phyloP scores from a whole-genome alignment of 805 yeast species.

The Clavispora carvajalis region DNA sequence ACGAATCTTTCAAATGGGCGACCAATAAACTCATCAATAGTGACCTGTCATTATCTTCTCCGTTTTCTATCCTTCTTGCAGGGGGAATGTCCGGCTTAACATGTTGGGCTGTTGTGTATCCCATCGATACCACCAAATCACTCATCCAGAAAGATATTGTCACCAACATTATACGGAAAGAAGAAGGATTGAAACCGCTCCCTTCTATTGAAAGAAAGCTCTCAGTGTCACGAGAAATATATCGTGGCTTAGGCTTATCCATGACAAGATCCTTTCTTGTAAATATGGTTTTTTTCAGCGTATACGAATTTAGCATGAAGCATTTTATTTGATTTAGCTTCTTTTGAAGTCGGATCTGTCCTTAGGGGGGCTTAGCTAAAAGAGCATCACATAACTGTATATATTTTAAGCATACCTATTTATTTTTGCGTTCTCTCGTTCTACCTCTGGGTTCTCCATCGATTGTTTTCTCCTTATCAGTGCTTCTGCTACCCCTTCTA shows the following conservation, averaged over 20 bases:
- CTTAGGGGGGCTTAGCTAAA: too few species aligned
- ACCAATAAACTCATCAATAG: conserved; percentile 24
- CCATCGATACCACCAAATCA: conserved; percentile 71
- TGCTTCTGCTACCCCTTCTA: conserved; percentile 2
- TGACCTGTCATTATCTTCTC: conserved; percentile 19
- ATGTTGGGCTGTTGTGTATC: conserved; percentile 73
- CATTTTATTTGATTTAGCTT: conserved; percentile 28
- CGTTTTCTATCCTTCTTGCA: conserved; percentile 40
- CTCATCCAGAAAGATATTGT: conserved; percentile 71
- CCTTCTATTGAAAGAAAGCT: conserved; percentile 27
- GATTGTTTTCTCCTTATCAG: conserved; percentile 1
- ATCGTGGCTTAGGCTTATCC: conserved; percentile 75
- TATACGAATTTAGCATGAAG: conserved; percentile 64
- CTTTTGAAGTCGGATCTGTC: too few species aligned
- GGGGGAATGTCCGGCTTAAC: conserved; percentile 79
- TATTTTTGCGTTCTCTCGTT: conserved; percentile 1
- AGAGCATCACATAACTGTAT: too few species aligned
- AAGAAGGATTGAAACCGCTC: conserved; percentile 41
- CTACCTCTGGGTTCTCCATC: neutral
- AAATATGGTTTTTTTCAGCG: conserved; percentile 70
- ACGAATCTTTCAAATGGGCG: conserved; percentile 64
- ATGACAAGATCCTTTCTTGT: conserved; percentile 64
- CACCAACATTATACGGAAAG: conserved; percentile 53
- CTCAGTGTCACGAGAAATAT: conserved; percentile 45
- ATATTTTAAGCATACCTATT: conserved; percentile 8